Evolutionary conservation across 768 basidiomycete species (phyloP), one percentile per base, ranked within the genome.

Genomic region (Hirschioporus abietinus): DNA sequence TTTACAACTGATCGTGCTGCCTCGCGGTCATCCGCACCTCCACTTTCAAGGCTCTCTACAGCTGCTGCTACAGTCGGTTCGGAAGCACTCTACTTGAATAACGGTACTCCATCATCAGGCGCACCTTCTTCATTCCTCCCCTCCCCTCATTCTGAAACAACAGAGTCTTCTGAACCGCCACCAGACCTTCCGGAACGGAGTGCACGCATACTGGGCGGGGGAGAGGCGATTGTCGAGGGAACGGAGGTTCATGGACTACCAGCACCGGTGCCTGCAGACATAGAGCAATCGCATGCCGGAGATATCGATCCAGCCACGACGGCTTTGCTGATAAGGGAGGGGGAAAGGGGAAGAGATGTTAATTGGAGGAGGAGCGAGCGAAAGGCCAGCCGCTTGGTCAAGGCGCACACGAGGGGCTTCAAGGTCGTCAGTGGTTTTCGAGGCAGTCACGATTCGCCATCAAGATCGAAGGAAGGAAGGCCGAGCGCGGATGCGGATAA

Each of bases 91-190:
- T 52, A 52, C 20, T 10, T 20, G 12, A 52, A 15, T 52, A 10
- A 52, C 30, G 30, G 30, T 15, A 6, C 42, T 12, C 20, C 42
- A 3, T 52, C 42, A 12, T 52, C 42, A 52, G 42, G 42, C 42
- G 42, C 12, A 52, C 42, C 8, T 67, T 61, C 70, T 66, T 65
- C 63, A 64, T 68, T 36, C 63, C 71, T 65, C 66, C 74, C 69
- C 67, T 66, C 69, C 71, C 63, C 27, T 34, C 64, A 66, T 34
- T 65, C 64, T 0, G 15, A 20, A 20, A 9, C 65, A 15, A 26
- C 67, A 60, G 66, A 64, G 35, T 26, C 59, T n/a, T 20, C 12
- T 15, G 20, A 5, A 15, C 15, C 42, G 20, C 42, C 42, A 5
- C 42, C 42, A 20, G 42, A 52, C 12, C 42, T 52, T 20, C 4